Conservation (phyloP, 306 rosid genomes). For the Lotus japonicus region DNA sequence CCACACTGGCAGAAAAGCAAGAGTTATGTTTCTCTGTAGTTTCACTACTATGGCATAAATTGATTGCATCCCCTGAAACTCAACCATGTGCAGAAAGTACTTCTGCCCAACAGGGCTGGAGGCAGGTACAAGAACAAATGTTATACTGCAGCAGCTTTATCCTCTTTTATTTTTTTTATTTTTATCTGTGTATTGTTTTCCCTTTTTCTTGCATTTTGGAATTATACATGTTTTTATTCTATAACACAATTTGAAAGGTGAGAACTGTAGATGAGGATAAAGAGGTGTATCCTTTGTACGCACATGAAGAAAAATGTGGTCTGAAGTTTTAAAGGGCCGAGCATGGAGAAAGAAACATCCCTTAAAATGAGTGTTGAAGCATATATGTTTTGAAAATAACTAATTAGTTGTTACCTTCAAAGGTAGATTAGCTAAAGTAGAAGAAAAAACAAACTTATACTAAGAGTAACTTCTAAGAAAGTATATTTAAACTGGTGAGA, state of each 20-base stretch:
- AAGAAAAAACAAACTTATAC: too few species aligned
- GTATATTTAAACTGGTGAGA: too few species aligned
- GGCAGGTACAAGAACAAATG: slow-evolving; percentile 54
- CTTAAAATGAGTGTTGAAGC: neutral
- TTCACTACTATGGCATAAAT: slow-evolving; percentile 90
- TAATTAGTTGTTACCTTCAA: neutral
- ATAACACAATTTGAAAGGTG: neutral
- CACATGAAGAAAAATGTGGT: neutral
- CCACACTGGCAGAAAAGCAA: slow-evolving; percentile 78
- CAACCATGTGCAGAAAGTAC: slow-evolving; percentile 91
- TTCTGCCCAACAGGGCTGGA: slow-evolving; percentile 99
- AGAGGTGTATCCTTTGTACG: neutral
- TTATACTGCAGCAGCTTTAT: slow-evolving; percentile 1
- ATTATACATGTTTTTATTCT: neutral
- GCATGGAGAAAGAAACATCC: neutral
- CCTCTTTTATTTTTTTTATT: neutral
- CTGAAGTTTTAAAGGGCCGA: too few species aligned
- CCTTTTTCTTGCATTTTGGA: slow-evolving; percentile 1
- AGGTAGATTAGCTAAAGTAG: neutral
- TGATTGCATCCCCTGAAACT: slow-evolving; percentile 90
- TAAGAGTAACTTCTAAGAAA: too few species aligned
- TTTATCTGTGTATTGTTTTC: neutral
- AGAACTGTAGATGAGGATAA: neutral
- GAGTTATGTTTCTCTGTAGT: slow-evolving; percentile 92
- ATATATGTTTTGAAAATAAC: neutral